Base-by-base conservation (phyloP, 2,329 filamentous ascomycete genomes). In the Monosporascus sp. region DNA sequence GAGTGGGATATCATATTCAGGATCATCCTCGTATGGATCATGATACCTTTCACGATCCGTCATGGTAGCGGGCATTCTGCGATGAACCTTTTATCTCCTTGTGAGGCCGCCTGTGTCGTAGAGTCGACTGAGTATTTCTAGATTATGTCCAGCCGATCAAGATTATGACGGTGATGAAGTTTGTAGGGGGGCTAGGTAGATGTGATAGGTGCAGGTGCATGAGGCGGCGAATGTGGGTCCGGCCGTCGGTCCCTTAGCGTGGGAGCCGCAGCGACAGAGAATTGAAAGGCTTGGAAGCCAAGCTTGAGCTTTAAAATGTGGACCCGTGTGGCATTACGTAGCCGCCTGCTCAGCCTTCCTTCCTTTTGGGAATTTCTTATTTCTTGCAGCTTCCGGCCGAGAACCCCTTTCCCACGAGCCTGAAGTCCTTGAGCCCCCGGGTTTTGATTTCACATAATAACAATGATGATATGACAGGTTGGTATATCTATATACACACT, bases 1-100 rank as follows among this genome's bases (percentile, higher is more conserved):
- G 22, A 84, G 74, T 2, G 81, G 81, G 5, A 80, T 62, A 34
- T 80, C 75, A 48, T 79, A 72, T 20, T 72, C 68, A 17, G 73
- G 69, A 49, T 71, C 66, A 14, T 58, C 43, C 27, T 64, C 60
- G 16, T 43, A 20, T 34, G 14, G 34, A 37, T 64, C 58, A 34
- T 61, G 57, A 52, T 27, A 54, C 54, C 64, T 66, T 66, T 52
- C 26, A 7, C 34, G 24, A 46, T 31, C 22, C 24, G 43, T 24
- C 43, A 46, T 46, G 22, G 24, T n/a, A 16, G 22, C 22, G 20
- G 20, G 24, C n/a, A 26, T 27, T 16, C 17, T 7, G 17, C n/a
- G 14, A 16, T 7, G 16, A 46, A 17, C 8, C 6, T 22, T 43
- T 3, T 20, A n/a, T 43, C 20, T 20, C 19, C 17, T 20, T 17